Evolutionary conservation across 441 rosid species (phyloP).

Genomic region (Bruguiera hainesii): DNA sequence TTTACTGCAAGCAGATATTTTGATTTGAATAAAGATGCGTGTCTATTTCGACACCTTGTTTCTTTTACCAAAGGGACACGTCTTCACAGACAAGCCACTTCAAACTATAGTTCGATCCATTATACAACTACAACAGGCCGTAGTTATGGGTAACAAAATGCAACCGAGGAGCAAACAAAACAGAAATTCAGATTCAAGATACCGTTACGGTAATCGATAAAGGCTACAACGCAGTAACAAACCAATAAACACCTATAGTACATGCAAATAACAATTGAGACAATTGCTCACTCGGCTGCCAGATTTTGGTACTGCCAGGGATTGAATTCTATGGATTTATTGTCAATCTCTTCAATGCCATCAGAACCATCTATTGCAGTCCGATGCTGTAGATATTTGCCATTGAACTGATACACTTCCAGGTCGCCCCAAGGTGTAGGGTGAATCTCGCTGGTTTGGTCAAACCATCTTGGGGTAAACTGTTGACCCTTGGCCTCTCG

Average conservation of each 20-base stretch:
- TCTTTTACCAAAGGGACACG: too few species aligned
- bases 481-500: slow-evolving; percentile 70
- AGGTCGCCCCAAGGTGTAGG: slow-evolving; percentile 98
- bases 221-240: slow-evolving; percentile 16
- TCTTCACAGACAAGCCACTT: too few species aligned
- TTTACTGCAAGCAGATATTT: too few species aligned
- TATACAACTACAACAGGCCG: too few species aligned
- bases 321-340: slow-evolving; percentile 33
- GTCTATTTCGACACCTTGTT: too few species aligned
- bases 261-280: not conserved
- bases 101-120: too few species aligned
- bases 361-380: slow-evolving; percentile 51
- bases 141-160: not conserved
- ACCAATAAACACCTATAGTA: slow-evolving; percentile 16
- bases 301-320: slow-evolving; percentile 40
- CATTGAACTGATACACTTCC: slow-evolving; percentile 83
- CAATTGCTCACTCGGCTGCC: slow-evolving; percentile 40
- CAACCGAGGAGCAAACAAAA: not conserved
- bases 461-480: slow-evolving; percentile 84
- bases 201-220: slow-evolving; percentile 3
- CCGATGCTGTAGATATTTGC: slow-evolving; percentile 66
- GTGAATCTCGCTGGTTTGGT: slow-evolving; percentile 61
- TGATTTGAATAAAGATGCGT: too few species aligned
- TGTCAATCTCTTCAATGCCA: slow-evolving; percentile 35
- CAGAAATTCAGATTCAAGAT: slow-evolving; percentile 9